Percentiles rank a stretch among this genome's conserved stretches.
Conservation (phyloP, 1,139 yeast species). For the Yamadazyma triangularis region DNA sequence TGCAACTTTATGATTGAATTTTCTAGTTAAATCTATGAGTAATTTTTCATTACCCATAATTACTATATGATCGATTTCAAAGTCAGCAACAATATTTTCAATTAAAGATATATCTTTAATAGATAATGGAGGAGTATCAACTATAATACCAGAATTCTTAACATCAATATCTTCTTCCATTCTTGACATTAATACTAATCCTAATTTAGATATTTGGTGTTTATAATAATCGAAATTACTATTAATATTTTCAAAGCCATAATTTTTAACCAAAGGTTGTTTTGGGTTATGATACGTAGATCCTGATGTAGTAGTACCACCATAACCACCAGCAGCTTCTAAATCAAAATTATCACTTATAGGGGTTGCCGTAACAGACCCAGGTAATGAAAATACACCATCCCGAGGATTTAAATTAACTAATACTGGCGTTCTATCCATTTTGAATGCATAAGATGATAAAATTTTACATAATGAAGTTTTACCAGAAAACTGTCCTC, state of each 20-base stretch:
- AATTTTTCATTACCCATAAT: conserved; percentile 65
- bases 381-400: conserved; percentile 78
- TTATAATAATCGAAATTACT: conserved; percentile 63
- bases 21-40: conserved; percentile 58
- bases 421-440: conserved; percentile 57
- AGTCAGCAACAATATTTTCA: conserved; percentile 57
- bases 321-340: conserved; percentile 71
- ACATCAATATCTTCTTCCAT: conserved; percentile 51
- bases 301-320: conserved; percentile 81
- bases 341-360: conserved; percentile 77
- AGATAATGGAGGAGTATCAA: conserved; percentile 75
- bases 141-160: conserved; percentile 56
- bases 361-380: conserved; percentile 81
- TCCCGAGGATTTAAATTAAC: conserved; percentile 84
- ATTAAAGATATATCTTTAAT: conserved; percentile 50
- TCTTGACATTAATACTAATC: conserved; percentile 55
- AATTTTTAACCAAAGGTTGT: conserved; percentile 79
- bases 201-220: conserved; percentile 51
- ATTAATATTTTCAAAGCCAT: conserved; percentile 60
- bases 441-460: conserved; percentile 71
- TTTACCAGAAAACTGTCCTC: conserved; percentile 73
- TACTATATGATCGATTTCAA: conserved; percentile 53
- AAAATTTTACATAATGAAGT: conserved; percentile 68
- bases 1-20: conserved; percentile 44
- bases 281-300: conserved; percentile 78